Evolutionary conservation across 148 eudicot species (phyloP), one percentile per base, ranked within the genome.

Genomic region (Cornus controversa): DNA sequence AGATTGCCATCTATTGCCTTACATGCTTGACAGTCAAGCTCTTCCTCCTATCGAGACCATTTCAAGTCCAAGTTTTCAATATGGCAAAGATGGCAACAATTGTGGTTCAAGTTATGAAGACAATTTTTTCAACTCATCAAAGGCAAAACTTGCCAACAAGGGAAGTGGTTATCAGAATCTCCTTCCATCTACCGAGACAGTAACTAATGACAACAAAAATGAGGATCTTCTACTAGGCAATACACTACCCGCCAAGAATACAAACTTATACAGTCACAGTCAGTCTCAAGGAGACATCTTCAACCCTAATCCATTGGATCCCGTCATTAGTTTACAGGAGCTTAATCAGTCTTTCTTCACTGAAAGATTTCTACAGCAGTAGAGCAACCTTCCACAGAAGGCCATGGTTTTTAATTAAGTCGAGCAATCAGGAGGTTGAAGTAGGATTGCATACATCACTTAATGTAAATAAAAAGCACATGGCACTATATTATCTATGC

Each of bases 1-100:
- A 22, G 78, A 77, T 1, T 68, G 57, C 57, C 77, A 64, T 25
- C 6, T 45, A n/a, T 45, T 73, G 7, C 66, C 66, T 45, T 67
- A 77, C 14, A 18, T 77, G n/a, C 81, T 82, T 29, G 71, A 25
- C 29, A 57, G 66, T 20, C 81, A 76, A 24, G 27, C 69, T 47
- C 34, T 47, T 60, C 80, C 80, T 72, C 47, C 20, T 31, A 47
- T 36, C 8, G 69, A 67, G 23, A 57, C 40, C 65, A 36, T 66
- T 81, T 58, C 67, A 8, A 66, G 53, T 68, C 54, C 64, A 34
- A 71, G 62, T 54, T 64, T 70, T 53, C 37, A 63, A 11, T 63
- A 20, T 25, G 22, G 13, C 23, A 40, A 64, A 27, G 36, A 54
- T 25, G n/a, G 14, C 28, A 50, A 24, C 47, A 65, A 50, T 10